Evolutionary conservation across 352 stramenopile genomes (phyloP).

Genomic region (Poterioochromonas sp.): DNA sequence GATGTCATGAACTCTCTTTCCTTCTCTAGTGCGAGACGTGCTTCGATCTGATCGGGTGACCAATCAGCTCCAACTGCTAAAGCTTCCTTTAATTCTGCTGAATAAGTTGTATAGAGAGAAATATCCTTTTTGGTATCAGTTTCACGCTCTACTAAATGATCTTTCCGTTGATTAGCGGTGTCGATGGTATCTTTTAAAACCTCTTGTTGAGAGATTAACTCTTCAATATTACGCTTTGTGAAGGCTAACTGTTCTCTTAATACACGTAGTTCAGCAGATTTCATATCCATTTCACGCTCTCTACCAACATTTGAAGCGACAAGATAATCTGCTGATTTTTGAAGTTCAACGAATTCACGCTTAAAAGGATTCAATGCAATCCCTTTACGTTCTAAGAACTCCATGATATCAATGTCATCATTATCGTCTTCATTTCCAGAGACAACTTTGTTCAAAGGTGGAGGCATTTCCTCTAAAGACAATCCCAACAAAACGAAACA

Average conservation of each 20-base stretch:
- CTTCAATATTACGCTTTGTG: conserved; percentile 34
- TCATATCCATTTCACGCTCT: background rate
- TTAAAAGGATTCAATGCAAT: background rate
- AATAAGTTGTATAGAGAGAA: background rate
- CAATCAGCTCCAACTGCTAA: conserved; percentile 28
- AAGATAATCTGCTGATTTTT: background rate
- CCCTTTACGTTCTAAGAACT: conserved; percentile 23
- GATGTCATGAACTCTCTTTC: conserved; percentile 34
- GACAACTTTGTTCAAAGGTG: background rate
- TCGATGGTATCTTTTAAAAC: conserved; percentile 33
- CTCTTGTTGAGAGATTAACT: conserved; percentile 22
- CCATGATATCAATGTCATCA: conserved; percentile 34
- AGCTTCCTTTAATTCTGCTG: conserved; percentile 36
- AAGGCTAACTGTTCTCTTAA: background rate
- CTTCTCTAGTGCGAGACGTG: conserved; percentile 35
- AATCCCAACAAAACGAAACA: no score
- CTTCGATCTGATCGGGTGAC: conserved; percentile 35
- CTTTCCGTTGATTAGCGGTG: conserved; percentile 3
- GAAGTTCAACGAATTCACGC: conserved; percentile 18
- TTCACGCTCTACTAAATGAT: conserved; percentile 27
- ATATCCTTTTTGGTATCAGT: background rate
- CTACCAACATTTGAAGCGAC: background rate
- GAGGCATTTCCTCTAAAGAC: background rate
- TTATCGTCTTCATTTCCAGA: conserved; percentile 1
- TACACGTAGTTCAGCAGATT: background rate